A percentile compares a stretch with the other conserved stretches of the same genome.
Conservation (phyloP, 1,284 basidiomycete genomes). For the Dichomitus squalens region DNA sequence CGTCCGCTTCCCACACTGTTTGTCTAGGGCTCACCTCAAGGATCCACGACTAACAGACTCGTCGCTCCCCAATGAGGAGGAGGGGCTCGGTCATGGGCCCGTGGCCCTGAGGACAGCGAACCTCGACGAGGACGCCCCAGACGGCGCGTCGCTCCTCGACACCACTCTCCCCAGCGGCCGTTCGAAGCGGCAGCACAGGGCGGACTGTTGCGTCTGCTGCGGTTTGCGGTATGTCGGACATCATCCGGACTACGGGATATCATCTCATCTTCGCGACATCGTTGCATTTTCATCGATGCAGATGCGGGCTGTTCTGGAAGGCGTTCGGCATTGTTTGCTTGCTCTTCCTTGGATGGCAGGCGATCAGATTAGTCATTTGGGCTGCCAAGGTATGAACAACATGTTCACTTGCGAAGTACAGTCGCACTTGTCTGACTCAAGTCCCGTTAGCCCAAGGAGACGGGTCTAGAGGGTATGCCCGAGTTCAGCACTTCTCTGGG, state of each 20-base stretch:
- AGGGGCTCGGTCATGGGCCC: constrained; percentile 33
- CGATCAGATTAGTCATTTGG: constrained; percentile 49
- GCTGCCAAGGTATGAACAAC: constrained; percentile 40
- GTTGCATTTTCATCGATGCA: constrained; percentile 25
- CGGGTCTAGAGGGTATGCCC: constrained; percentile 57
- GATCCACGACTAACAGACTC: constrained; percentile 37
- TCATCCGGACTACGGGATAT: neutral
- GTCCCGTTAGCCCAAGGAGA: constrained; percentile 43
- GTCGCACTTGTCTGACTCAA: neutral
- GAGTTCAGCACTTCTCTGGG: constrained; percentile 54
- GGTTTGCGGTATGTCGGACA: constrained; percentile 46
- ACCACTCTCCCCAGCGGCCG: constrained; percentile 38
- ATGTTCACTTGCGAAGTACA: neutral
- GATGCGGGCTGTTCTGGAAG: constrained; percentile 57
- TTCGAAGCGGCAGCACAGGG: constrained; percentile 34
- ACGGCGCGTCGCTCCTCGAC: constrained; percentile 38
- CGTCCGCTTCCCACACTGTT: neutral
- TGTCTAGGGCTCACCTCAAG: neutral
- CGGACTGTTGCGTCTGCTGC: constrained; percentile 55
- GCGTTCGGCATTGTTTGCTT: constrained; percentile 51
- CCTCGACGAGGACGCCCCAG: constrained; percentile 31
- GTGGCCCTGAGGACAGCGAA: constrained; percentile 41
- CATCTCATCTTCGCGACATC: neutral
- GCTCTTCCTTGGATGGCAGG: constrained; percentile 45
- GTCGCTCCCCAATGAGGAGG: constrained; percentile 44